Evolutionary conservation across 2,329 filamentous ascomycete species (phyloP), one percentile per base, ranked within the genome.

Genomic region (Aspergillus nomiae): DNA sequence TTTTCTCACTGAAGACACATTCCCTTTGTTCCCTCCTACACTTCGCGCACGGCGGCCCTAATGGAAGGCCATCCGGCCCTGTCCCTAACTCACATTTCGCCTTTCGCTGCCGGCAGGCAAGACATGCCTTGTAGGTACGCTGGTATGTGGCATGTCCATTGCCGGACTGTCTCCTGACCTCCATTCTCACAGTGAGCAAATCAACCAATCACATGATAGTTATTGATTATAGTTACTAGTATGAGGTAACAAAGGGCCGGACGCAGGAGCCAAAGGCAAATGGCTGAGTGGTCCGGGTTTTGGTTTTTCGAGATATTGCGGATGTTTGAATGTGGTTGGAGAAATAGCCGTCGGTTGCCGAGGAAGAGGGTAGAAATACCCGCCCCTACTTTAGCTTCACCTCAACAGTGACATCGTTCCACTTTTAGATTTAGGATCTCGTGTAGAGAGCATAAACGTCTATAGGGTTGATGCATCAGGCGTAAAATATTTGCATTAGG

Each of bases 41-140:
- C 70, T 82, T 74, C 53, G 81, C 78, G 69, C 83, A 85, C 36
- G 82, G 76, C 50, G 76, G 76, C 12, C 76, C 76, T 60, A 74
- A 67, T 34, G 74, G 69, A 53, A 72, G 71, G 30, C 82, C 80
- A 62, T 77, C 78, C 60, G 78, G 67, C 4, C 77, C 78, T 12
- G 68, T 70, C 8, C 78, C 78, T 30, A 84, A 71, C 45, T 84
- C 82, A 66, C 83, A 85, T 72, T 83, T 84, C 57, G 83, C 81
- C 73, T 85, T 85, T 58, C 82, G 77, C 67, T 83, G 80, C 57
- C 83, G 82, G 68, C 83, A 85, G 62, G 82, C 80, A 62, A 84
- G 80, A 70, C 83, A 85, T 26, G 83, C 83, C 72, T 85, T 85
- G 79, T 85, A 85, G 43, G 83, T 82, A 64, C 83, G 82, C 72